Evolutionary conservation across 2,329 filamentous ascomycete genomes (phyloP).

Genomic region (Claviceps paspali): DNA sequence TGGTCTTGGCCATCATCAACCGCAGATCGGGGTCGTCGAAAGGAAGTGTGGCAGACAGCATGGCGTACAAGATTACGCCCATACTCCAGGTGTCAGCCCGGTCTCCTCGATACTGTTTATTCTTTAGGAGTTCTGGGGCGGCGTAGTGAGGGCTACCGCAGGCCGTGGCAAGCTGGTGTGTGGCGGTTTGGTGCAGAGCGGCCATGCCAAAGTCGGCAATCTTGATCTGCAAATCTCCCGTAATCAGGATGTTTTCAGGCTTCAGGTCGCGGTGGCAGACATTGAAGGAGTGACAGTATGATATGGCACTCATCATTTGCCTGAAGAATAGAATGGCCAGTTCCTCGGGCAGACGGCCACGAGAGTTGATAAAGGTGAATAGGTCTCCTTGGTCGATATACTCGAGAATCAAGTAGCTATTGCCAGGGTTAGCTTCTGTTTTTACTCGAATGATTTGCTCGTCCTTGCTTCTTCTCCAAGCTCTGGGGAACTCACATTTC

Average conservation of each 20-base stretch:
- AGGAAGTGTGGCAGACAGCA: constrained; percentile 69
- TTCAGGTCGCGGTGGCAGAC: constrained; percentile 96
- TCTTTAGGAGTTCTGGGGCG: constrained; percentile 76
- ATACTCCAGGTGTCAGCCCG: constrained; percentile 91
- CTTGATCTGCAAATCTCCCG: constrained; percentile 63
- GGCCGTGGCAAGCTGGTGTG: constrained; percentile 68
- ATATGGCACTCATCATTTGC: constrained; percentile 81
- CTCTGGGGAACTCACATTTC: constrained; percentile 58
- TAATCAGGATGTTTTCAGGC: constrained; percentile 89
- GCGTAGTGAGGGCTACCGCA: constrained; percentile 97
- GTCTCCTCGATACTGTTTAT: constrained; percentile 64
- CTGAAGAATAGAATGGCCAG: constrained; percentile 75
- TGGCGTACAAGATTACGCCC: constrained; percentile 77
- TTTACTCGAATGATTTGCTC: background rate
- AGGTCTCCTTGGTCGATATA: constrained; percentile 69
- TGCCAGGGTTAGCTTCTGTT: constrained; percentile 6
- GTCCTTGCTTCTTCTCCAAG: background rate
- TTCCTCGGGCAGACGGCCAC: constrained; percentile 61
- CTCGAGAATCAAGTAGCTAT: constrained; percentile 84
- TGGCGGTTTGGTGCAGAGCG: constrained; percentile 66
- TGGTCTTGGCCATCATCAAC: constrained; percentile 45
- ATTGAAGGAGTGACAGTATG: constrained; percentile 86
- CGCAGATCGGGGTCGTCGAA: constrained; percentile 57
- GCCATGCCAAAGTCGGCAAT: constrained; percentile 98
- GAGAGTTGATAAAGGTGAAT: constrained; percentile 68